Conservation (phyloP, 768 basidiomycete species). For the Tricholoma flavovirens region DNA sequence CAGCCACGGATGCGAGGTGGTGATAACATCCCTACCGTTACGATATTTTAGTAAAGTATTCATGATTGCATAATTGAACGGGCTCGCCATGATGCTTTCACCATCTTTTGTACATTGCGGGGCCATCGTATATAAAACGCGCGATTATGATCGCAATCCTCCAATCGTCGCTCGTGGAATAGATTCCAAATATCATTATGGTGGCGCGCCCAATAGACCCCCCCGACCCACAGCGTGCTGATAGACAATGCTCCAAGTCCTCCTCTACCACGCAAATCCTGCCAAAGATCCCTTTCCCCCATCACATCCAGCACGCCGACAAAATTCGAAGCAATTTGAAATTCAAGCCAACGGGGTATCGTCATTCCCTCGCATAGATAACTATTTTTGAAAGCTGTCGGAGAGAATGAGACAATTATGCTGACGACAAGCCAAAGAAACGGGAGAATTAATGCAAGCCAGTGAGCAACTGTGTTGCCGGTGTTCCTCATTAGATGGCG, state of each 20-base stretch:
- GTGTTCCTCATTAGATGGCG: not conserved
- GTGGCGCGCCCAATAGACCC: constrained; percentile 12
- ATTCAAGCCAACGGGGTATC: constrained; percentile 9
- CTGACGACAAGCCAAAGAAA: not conserved
- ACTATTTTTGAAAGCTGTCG: constrained; percentile 12
- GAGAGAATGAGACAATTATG: constrained; percentile 11
- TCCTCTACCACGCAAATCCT: constrained; percentile 11
- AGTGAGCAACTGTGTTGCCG: constrained; percentile 5
- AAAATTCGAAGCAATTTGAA: constrained; percentile 14
- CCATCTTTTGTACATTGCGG: not conserved
- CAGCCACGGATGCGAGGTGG: constrained; percentile 10
- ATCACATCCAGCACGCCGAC: constrained; percentile 17
- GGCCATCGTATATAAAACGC: not conserved
- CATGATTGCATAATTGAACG: not conserved
- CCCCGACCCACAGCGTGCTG: constrained; percentile 13
- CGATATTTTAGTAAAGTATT: not conserved
- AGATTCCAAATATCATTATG: not conserved
- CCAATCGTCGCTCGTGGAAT: not conserved
- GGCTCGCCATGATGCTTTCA: constrained; percentile 5
- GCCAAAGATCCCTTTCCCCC: constrained; percentile 14
- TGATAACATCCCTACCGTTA: constrained; percentile 11
- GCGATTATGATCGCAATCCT: not conserved
- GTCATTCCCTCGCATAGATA: constrained; percentile 10
- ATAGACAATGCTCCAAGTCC: constrained; percentile 13
- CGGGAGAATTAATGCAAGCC: constrained; percentile 4